Evolutionary conservation across 305 asterid species (phyloP).

Genomic region (Nicotiana rustica): DNA sequence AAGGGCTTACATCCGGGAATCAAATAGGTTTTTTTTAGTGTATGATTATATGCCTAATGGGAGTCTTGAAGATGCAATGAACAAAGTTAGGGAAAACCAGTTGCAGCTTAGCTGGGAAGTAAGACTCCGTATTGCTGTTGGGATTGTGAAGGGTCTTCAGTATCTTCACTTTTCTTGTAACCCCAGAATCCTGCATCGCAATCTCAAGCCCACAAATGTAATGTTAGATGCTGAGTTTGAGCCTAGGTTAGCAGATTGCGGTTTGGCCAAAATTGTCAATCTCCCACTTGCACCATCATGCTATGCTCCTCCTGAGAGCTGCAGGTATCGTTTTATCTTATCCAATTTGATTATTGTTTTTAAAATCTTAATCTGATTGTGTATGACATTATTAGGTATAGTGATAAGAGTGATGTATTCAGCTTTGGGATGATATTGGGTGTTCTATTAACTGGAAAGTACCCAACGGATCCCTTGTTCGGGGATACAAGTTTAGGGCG

Average conservation of each 20-base stretch:
- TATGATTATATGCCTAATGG: slow-evolving; percentile 75
- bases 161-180: slow-evolving; percentile 83
- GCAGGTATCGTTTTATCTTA: slow-evolving; percentile 58
- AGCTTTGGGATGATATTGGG: slow-evolving; percentile 92
- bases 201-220: slow-evolving; percentile 89
- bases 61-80: slow-evolving; percentile 85
- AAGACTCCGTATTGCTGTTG: slow-evolving; percentile 80
- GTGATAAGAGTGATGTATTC: slow-evolving; percentile 87
- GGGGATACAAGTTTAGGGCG: slow-evolving; percentile 74
- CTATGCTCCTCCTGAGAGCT: slow-evolving; percentile 77
- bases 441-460: slow-evolving; percentile 75
- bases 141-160: slow-evolving; percentile 76
- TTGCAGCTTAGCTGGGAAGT: slow-evolving; percentile 80
- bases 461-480: slow-evolving; percentile 74
- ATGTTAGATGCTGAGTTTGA: slow-evolving; percentile 73
- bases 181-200: slow-evolving; percentile 71
- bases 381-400: slow-evolving; percentile 54
- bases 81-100: slow-evolving; percentile 64
- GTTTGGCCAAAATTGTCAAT: slow-evolving; percentile 64
- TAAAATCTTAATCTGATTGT: neutral
- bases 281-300: slow-evolving; percentile 53
- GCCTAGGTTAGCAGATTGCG: slow-evolving; percentile 84
- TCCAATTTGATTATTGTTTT: neutral
- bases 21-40: slow-evolving; percentile 60
- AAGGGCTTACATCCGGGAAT: slow-evolving; percentile 74